phyloP scores from a whole-genome alignment of 148 eudicot species.

The Heliamphora exappendiculata region DNA sequence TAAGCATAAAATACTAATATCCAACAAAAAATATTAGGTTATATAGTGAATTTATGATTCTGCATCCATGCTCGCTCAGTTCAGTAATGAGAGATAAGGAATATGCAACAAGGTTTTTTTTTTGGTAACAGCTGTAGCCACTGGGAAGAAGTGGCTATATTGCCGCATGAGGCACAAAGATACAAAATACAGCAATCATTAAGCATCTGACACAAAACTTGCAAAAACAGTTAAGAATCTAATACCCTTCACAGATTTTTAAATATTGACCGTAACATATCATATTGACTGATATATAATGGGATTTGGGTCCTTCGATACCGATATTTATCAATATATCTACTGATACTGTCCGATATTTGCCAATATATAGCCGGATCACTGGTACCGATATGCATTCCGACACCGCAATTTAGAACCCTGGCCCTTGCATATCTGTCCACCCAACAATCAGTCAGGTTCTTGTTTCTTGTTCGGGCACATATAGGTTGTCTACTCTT shows the following conservation, averaged over 20 bases:
- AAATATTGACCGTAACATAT: no score
- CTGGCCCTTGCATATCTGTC: no score
- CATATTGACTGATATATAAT: no score
- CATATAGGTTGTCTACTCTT: background rate
- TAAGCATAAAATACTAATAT: background rate
- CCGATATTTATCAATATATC: no score
- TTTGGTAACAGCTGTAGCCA: background rate
- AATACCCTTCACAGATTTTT: background rate
- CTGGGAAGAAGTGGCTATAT: background rate
- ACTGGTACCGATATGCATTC: no score
- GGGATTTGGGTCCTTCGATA: no score
- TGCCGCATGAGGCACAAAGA: background rate
- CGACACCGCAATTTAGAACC: no score
- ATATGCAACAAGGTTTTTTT: background rate
- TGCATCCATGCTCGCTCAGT: constrained; percentile 11
- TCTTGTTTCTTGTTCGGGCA: background rate
- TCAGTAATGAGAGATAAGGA: background rate
- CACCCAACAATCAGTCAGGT: background rate
- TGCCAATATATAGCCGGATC: no score
- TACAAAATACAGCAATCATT: background rate
- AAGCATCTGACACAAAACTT: background rate
- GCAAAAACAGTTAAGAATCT: background rate
- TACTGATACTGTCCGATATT: no score
- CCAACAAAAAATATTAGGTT: background rate
- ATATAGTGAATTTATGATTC: background rate